Percentiles rank a stretch among this genome's conserved stretches.
These are phyloP conservation scores for Malbranchea zuffiana DNA, from an alignment of 2,329 filamentous ascomycete species.

Conservation along the genomic window DNA sequence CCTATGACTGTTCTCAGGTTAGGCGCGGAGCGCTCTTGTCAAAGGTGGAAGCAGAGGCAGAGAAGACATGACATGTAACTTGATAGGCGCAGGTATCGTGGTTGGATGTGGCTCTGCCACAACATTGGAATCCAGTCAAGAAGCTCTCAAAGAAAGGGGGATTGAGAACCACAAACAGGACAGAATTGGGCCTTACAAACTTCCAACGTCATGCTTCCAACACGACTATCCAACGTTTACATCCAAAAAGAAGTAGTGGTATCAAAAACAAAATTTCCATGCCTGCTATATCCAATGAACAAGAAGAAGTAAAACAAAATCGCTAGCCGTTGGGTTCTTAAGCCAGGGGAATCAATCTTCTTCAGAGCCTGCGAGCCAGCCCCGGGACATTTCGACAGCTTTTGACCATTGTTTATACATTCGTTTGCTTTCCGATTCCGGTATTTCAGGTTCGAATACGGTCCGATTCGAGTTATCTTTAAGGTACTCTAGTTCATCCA, in stretches of 20 bases:
- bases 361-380: constrained; percentile 44
- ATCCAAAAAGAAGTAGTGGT: constrained; percentile 4
- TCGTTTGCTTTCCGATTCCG: constrained; percentile 45
- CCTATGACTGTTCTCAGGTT: too few species aligned
- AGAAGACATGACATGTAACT: too few species aligned
- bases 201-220: not conserved
- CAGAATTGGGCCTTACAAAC: not conserved
- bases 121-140: not conserved
- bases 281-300: constrained; percentile 5
- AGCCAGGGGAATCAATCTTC: constrained; percentile 13
- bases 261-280: constrained; percentile 2
- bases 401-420: constrained; percentile 64
- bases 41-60: too few species aligned
- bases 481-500: constrained; percentile 62
- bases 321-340: constrained; percentile 5
- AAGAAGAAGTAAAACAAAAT: constrained; percentile 7
- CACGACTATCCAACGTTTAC: not conserved
- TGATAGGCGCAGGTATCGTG: constrained; percentile 10
- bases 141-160: not conserved
- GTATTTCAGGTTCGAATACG: constrained; percentile 58
- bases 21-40: too few species aligned
- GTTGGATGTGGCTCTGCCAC: constrained; percentile 5
- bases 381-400: constrained; percentile 67
- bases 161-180: constrained; percentile 1
- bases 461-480: constrained; percentile 56